Percentiles rank a stretch among this genome's conserved stretches.
Conservation (phyloP, 768 basidiomycete genomes). For the Rhodotorula paludigena region DNA sequence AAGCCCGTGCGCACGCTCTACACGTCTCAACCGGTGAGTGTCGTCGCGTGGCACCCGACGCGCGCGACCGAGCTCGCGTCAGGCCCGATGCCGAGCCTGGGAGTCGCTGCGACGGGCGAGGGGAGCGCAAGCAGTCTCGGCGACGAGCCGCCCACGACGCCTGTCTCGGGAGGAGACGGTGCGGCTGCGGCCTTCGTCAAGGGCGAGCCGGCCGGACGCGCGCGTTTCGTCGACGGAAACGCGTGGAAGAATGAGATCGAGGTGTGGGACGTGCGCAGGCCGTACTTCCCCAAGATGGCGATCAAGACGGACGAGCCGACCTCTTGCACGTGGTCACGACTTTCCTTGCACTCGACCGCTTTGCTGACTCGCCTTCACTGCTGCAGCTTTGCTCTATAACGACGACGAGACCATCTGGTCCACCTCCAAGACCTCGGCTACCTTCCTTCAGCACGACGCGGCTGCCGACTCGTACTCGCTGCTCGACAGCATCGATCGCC, state of each 20-base stretch:
- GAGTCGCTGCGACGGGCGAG: conserved; percentile 3
- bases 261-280: conserved; percentile 35
- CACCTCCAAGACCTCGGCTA: conserved; percentile 15
- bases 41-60: conserved; percentile 37
- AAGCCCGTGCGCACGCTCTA: conserved; percentile 36
- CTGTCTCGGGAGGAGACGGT: neutral
- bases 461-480: conserved; percentile 33
- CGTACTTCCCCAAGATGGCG: conserved; percentile 36
- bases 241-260: conserved; percentile 38
- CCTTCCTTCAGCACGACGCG: conserved; percentile 31
- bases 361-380: neutral
- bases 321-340: too few species aligned
- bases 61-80: conserved; percentile 29
- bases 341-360: neutral
- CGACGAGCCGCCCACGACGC: conserved; percentile 9
- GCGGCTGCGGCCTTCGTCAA: neutral
- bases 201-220: neutral
- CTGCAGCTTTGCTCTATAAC: conserved; percentile 31
- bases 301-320: conserved; percentile 34
- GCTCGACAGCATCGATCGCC: conserved; percentile 30
- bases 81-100: conserved; percentile 16
- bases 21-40: conserved; percentile 22
- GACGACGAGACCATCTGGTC: conserved; percentile 38
- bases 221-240: neutral
- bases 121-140: neutral